Evolutionary conservation across 2,329 filamentous ascomycete species (phyloP), one percentile per base, ranked within the genome.

Genomic region (Hypoxylon sp.): DNA sequence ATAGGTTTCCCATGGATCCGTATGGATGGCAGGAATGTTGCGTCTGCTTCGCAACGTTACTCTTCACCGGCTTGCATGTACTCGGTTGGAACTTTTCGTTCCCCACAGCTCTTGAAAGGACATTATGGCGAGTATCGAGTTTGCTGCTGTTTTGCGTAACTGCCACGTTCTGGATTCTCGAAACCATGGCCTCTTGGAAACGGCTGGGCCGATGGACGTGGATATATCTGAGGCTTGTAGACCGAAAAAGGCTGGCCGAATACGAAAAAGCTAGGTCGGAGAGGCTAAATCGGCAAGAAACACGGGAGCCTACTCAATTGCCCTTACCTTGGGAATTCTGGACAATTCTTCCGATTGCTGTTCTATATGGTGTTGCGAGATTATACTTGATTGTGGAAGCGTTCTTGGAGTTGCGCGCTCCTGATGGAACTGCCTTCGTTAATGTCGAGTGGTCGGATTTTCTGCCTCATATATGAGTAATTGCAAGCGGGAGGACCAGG

Each of bases 381-480:
- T 38, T 36, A 38, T 52, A 38, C 50, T 14, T 52, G 11, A 30
- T 52, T 19, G 50, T 52, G 5, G 11, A 52, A 52, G 30, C 50
- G n/a, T 52, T 52, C 32, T n/a, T 52, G 4, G 32, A 52, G 19
- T 21, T 52, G 50, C 50, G 30, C 38, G 50, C 50, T 34, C 50
- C 14, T 23, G 49, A 52, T 52, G 49, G 49, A 19, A 52, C 30
- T 17, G 49, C 30, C 17, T 36, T 21, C 38, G 17, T 52, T 14
- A 52, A 52, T 38, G 50, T 38, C 14, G 50, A 52, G 30, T 52
- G 50, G 32, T 38, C 49, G 9, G 30, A 52, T 52, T 52, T 52
- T 13, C 11, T 52, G n/a, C 49, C 49, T 52, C 49, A 52, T 38
- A 52, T 52, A 36, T 38, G 32, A 52, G 13, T 13, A 51, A 41